These are phyloP conservation scores for Berberis thunbergii DNA, from an alignment of 164 flowering plant genomes.

Conservation along the genomic window DNA sequence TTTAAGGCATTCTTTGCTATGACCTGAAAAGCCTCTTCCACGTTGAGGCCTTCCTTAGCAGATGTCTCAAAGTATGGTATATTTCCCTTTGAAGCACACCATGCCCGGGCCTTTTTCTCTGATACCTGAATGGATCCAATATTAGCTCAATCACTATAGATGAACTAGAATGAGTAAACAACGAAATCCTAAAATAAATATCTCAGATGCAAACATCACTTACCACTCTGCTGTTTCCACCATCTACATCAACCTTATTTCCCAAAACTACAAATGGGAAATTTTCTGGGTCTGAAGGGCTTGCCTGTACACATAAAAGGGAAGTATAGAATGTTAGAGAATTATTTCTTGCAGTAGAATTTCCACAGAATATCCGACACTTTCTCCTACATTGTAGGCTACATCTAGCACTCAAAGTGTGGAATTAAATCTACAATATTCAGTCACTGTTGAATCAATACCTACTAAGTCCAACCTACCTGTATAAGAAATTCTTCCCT, in stretches of 20 bases:
- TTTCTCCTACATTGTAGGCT: no score
- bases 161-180: background rate
- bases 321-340: background rate
- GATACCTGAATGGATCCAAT: conserved; percentile 50
- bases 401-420: no score
- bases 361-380: no score
- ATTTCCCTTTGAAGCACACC: conserved; percentile 95
- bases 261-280: conserved; percentile 94
- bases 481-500: conserved; percentile 91
- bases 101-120: conserved; percentile 87
- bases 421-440: no score
- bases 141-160: background rate
- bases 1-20: conserved; percentile 86
- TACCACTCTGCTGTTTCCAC: conserved; percentile 93
- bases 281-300: conserved; percentile 92
- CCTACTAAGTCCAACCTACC: conserved; percentile 22
- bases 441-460: no score
- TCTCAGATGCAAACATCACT: conserved; percentile 4
- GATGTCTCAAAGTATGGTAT: conserved; percentile 96
- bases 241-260: conserved; percentile 83
- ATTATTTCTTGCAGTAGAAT: no score
- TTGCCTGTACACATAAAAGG: conserved; percentile 49
- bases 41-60: conserved; percentile 82
- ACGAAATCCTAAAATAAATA: background rate
- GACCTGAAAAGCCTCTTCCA: conserved; percentile 83